A percentile compares a stretch with the other conserved stretches of the same genome.
These are phyloP conservation scores for Intubia oerlemansii DNA, from an alignment of 2,329 filamentous ascomycete species.

Conservation along the genomic window DNA sequence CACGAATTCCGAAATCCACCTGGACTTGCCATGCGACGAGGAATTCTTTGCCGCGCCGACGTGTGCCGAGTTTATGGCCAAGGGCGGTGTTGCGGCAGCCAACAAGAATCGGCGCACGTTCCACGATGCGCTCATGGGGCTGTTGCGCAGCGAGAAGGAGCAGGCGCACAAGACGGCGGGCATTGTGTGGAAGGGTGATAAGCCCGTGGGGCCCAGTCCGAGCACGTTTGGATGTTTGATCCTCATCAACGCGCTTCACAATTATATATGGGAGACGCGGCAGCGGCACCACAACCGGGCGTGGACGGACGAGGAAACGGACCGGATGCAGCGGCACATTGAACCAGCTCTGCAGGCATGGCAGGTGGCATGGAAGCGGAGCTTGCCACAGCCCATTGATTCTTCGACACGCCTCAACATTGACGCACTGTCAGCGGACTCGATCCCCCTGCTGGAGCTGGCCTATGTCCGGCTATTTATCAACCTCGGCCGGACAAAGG, in stretches of 20 bases:
- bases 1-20: slow-evolving; percentile 79
- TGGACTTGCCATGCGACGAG: slow-evolving; percentile 84
- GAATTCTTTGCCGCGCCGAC: slow-evolving; percentile 72
- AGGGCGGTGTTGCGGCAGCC: slow-evolving; percentile 49
- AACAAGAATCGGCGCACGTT: slow-evolving; percentile 58
- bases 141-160: slow-evolving; percentile 54
- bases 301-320: slow-evolving; percentile 83
- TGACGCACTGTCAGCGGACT: slow-evolving; percentile 70
- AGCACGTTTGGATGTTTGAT: slow-evolving; percentile 86
- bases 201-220: slow-evolving; percentile 43
- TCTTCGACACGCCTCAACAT: too few relatives aligned
- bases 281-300: slow-evolving; percentile 72
- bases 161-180: too few relatives aligned
- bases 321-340: slow-evolving; percentile 89
- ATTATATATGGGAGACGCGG: slow-evolving; percentile 95
- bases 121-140: slow-evolving; percentile 56
- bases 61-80: slow-evolving; percentile 58
- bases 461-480: slow-evolving; percentile 87
- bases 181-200: too few relatives aligned
- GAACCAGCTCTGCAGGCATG: slow-evolving; percentile 86
- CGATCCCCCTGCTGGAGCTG: slow-evolving; percentile 75
- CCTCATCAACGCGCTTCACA: slow-evolving; percentile 85
- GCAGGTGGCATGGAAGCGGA: slow-evolving; percentile 82
- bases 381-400: too few relatives aligned
- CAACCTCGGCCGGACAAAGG: slow-evolving; percentile 78